Evolutionary conservation across 108 stramenopile genomes (phyloP).

Genomic region (Chaetoceros muelleri): DNA sequence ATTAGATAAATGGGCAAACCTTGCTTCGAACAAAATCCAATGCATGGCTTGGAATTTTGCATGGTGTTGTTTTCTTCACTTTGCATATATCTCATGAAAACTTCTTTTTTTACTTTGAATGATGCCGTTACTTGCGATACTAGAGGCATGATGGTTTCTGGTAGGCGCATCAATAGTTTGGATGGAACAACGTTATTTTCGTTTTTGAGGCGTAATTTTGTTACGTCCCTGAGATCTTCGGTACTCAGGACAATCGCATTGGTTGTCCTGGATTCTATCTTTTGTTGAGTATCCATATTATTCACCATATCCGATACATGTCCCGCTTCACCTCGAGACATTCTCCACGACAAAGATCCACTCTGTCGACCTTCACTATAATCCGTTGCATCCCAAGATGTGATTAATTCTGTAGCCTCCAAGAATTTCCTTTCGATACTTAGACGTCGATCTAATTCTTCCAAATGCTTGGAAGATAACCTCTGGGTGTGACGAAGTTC

Average conservation of each 20-base stretch:
- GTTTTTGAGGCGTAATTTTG: slow-evolving; percentile 11
- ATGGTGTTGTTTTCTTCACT: slow-evolving; percentile 6
- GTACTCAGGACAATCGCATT: not conserved
- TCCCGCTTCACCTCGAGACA: slow-evolving; percentile 51
- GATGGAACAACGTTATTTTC: slow-evolving; percentile 36
- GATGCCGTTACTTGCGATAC: slow-evolving; percentile 43
- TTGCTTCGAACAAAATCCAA: slow-evolving; percentile 53
- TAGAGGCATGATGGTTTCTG: slow-evolving; percentile 62
- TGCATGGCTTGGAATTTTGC: slow-evolving; percentile 8
- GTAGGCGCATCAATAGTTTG: slow-evolving; percentile 42
- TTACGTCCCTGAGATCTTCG: not conserved
- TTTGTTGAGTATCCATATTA: not conserved
- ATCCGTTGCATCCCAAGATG: slow-evolving; percentile 29
- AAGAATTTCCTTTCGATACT: slow-evolving; percentile 17
- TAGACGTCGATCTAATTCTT: slow-evolving; percentile 16
- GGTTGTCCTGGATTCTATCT: slow-evolving; percentile 10
- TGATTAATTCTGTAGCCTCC: slow-evolving; percentile 13
- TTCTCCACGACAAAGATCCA: slow-evolving; percentile 66
- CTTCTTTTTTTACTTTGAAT: slow-evolving; percentile 47
- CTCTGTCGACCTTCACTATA: slow-evolving; percentile 43
- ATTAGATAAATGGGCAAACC: slow-evolving; percentile 58
- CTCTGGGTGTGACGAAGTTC: not conserved
- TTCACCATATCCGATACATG: not conserved
- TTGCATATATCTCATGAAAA: slow-evolving; percentile 40
- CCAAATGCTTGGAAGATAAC: not conserved